Evolutionary conservation across 495 filamentous ascomycete genomes (phyloP), one percentile per base, ranked within the genome.

Genomic region (Talaromyces proteolyticus): DNA sequence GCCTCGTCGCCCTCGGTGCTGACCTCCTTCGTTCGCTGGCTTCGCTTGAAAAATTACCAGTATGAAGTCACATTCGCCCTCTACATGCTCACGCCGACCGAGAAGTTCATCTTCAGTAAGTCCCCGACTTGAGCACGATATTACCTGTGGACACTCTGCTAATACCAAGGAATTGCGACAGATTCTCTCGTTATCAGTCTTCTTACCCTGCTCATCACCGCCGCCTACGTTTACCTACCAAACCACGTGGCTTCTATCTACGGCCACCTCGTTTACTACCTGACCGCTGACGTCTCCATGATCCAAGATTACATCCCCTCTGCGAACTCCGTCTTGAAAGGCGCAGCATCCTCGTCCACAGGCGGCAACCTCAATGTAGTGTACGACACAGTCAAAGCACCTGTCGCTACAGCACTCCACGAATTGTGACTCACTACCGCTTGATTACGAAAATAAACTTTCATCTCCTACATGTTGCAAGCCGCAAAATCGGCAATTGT

Each of bases 171-270:
- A 8, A 34, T 52, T 21, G 18, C 19, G 36, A 26, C 54, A 98
- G 93, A 96, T 76, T 91, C 88, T 8, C 77, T 95, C 63, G 76
- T 96, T 61, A 90, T 98, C 69, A 82, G 94, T 58, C 82, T 94
- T 60, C 66, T 88, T 66, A 82, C 81, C 56, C 84, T 97, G 76
- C 80, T 95, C 59, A 76, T 90, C 53, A 86, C 91, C 57, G 93
- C 87, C 50, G 81, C 81, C 55, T 86, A 86, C 39, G 80, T 97
- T 52, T 98, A 98, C 73, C 86, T 98, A 17, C 93, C 93, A 18
- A 84, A 92, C 52, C 93, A 97, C 65, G 65, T 97, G 58, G 71
- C 80, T 54, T 79, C 81, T 53, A 84, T 98, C 58, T 77, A 85
- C 56, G 77, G 77, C 57, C 84, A 92, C 60, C 80, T 90, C 22